Conservation (phyloP, 1,284 basidiomycete species). For the Stereum hirsutum region DNA sequence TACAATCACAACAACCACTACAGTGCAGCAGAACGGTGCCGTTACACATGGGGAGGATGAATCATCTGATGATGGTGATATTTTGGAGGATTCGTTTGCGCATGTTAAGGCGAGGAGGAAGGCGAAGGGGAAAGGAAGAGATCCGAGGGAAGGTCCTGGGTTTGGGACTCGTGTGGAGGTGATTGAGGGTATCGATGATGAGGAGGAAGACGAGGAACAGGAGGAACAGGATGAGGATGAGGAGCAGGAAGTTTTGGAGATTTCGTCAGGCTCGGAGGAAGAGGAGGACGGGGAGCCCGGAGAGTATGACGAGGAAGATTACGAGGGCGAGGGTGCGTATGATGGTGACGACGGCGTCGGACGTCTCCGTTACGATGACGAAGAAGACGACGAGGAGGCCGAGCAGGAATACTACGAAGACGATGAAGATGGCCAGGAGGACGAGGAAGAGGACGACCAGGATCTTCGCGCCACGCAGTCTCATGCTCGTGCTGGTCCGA, state of each 20-base stretch:
- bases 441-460: neutral
- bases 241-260: too few species aligned
- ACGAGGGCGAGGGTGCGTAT: constrained; percentile 15
- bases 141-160: constrained; percentile 47
- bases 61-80: constrained; percentile 21
- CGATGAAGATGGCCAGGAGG: neutral
- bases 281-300: constrained; percentile 11
- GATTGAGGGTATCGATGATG: constrained; percentile 34
- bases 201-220: constrained; percentile 16
- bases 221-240: too few species aligned
- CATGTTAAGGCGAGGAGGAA: constrained; percentile 36
- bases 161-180: constrained; percentile 33
- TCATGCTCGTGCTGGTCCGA: too few species aligned
- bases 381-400: constrained; percentile 9
- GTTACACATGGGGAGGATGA: constrained; percentile 9
- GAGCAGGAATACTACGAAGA: constrained; percentile 3
- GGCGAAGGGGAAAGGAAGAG: constrained; percentile 52
- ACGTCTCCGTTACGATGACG: neutral
- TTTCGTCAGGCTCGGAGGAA: too few species aligned
- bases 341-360: constrained; percentile 1
- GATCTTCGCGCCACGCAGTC: too few species aligned
- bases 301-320: constrained; percentile 12
- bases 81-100: constrained; percentile 44
- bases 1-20: neutral
- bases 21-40: neutral